Base-by-base conservation (phyloP, 2,329 filamentous ascomycete genomes). In the Fusarium praegraminearum region DNA sequence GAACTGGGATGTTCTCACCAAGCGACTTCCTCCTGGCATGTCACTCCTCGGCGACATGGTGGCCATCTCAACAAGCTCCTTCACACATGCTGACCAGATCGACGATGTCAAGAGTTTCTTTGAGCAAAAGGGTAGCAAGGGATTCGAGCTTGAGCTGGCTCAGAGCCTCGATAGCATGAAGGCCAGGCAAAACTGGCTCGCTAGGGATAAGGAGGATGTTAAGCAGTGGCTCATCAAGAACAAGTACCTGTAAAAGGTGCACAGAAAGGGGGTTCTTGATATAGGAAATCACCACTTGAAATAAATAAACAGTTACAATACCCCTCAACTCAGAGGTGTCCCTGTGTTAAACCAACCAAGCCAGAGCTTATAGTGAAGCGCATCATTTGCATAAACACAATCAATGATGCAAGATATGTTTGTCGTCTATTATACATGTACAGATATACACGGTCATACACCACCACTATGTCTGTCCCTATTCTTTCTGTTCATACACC, bases 21-120 rank as follows among this genome's bases (percentile, higher is more conserved):
- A 92, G 84, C 90, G 92, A 76, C 87, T 97, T 46, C 94, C 94
- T 30, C 93, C 95, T n/a, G 91, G 90, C 20, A 87, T 97, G 72
- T 91, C 91, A 38, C 95, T 98, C 87, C 85, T 98, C 47, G 92
- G 93, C 69, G 90, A 87, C 45, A 90, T 98, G 73, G 93, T 98
- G 5, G 89, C 89, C 61, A 92, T 97, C 74, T 91, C 90, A 74
- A 95, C 93, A 3, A 90, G 89, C 43, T 90, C 91, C 77, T 97
- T 98, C 81, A 93, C 92, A 22, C 90, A 87, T 65, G 83, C 89
- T 67, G 89, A 91, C 73, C 93, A 97, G 81, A 84, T 95, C 62
- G 86, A 89, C 67, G 87, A 90, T 65, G 90, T 98, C 26, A 86
- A 95, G 79, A 83, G 84, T 7, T 98, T 98, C 86, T 98, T 98